Base-by-base conservation (phyloP, 1,139 yeast species). In the Kluyveromyces marxianus region DNA sequence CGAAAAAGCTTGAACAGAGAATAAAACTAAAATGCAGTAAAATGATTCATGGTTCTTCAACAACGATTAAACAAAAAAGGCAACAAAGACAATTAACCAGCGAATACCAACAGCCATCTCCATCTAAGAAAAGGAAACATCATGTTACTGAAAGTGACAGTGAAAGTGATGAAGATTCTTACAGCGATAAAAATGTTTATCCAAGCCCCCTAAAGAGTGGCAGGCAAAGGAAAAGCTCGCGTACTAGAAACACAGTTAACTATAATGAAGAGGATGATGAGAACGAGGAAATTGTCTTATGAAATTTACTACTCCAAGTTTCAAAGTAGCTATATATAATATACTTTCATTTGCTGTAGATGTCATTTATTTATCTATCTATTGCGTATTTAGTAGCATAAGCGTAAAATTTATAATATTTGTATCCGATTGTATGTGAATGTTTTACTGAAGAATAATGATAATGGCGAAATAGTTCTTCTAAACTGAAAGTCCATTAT, bases 221-320 rank as follows among this genome's bases (percentile, higher is more conserved):
- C 24, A 48, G 42, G 8, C 51, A 68, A 1, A 68, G 80, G 55
- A 76, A 70, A 50, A 78, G 81, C 54, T 46, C 66, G 0, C 65
- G 83, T 47, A 54, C 63, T 1, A 61, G 59, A 35, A 69, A 64
- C 42, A 57, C 66, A 36, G 66, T 77, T 1, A 66, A 68, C 49
- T 77, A 78, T 54, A 67, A 62, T 5, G 73, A 66, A 30, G 60
- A 57, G 29, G 67, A 58, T 4, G 63, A 61, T 26, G 69, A 60
- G 8, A 62, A 58, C 8, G 65, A 59, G 4, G 58, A 52, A 14
- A 59, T 58, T 63, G 14, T 33, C 35, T 5, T 39, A 28, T 28
- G 29, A 25, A 40, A 59, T 25, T 54, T 54, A 5, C 47, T 40
- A 8, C 25, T 4, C 26, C 5, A 7, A n/a, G 26, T 36, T 25